Evolutionary conservation across 805 yeast species (phyloP), one percentile per base, ranked within the genome.

Genomic region (Yarrowia sp.): DNA sequence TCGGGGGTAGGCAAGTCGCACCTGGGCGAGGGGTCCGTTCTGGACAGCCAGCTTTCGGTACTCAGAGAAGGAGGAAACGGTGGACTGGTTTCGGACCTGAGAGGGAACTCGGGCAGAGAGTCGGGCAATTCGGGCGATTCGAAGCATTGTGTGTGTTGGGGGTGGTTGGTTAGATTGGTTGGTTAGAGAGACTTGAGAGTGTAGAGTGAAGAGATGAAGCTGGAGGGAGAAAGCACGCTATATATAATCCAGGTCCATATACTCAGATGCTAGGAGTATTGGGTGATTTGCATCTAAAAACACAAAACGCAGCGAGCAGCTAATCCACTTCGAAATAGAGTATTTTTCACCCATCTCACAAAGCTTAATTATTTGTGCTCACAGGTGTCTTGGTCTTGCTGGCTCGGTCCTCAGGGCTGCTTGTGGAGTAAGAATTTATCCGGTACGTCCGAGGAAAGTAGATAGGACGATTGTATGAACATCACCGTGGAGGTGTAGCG

Each of bases 1-100:
- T 43, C 69, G 67, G 38, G 69, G 69, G 58, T 67, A 49, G 36
- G 69, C 69, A 15, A 48, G 69, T 48, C 69, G 68, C 8, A 67
- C 68, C 52, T 61, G 68, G 10, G 69, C 69, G 4, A 67, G 50
- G 14, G 56, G 69, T 8, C 69, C 69, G 53, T 46, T 64, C 68
- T 67, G 53, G 26, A 50, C 46, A 46, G 69, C 69, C 46, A 59
- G 50, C 59, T 67, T 43, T 58, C 69, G 58, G 69, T 67, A 67
- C 59, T 67, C 61, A 32, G 69, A 50, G 50, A 67, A 67, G 5
- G 69, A 59, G 56, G 67, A 48, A 40, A 63, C 48, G 40, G 67
- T 63, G 56, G 67, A 63, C 56, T 63, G 67, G 67, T 48, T 48
- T 63, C 67, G 55, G 52, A 36, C 52, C 52, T 59, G 50, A 43